phyloP scores from a whole-genome alignment of 257 asterid species.

The Cruciata laevipes region DNA sequence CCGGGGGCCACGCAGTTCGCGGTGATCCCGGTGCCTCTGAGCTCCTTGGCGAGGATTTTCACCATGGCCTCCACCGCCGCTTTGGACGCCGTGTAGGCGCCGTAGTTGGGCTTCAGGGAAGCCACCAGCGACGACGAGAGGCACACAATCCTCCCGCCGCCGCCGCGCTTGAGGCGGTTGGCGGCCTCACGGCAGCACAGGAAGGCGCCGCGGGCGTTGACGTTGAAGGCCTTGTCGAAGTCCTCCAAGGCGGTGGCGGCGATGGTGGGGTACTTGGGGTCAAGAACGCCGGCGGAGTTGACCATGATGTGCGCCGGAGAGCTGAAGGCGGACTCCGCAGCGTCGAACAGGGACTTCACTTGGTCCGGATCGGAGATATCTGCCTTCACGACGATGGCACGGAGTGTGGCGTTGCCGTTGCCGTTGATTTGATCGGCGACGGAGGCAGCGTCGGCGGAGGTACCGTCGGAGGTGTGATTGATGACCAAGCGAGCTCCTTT shows the following conservation, averaged over 20 bases:
- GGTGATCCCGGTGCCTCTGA: conserved; percentile 59
- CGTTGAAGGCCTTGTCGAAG: conserved; percentile 43
- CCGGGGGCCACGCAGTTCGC: conserved; percentile 67
- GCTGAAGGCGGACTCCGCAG: conserved; percentile 44
- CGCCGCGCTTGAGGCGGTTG: conserved; percentile 49
- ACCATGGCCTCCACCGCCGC: conserved; percentile 81
- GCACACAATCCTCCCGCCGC: conserved; percentile 59
- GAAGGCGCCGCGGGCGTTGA: conserved; percentile 59
- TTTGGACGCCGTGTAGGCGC: conserved; percentile 57
- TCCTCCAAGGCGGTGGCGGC: conserved; percentile 39
- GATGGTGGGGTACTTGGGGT: conserved; percentile 42
- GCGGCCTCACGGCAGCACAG: conserved; percentile 52
- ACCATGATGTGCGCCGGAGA: conserved; percentile 46
- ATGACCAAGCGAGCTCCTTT: conserved; percentile 54
- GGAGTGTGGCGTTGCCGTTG: neutral
- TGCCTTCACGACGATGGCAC: conserved; percentile 46
- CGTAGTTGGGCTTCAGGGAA: conserved; percentile 43
- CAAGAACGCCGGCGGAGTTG: conserved; percentile 49
- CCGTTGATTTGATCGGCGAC: conserved; percentile 27
- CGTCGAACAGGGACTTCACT: conserved; percentile 54
- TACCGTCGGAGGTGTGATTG: conserved; percentile 43
- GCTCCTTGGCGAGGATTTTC: conserved; percentile 62
- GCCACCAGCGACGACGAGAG: conserved; percentile 46
- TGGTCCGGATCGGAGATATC: conserved; percentile 46
- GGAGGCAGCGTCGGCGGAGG: conserved; percentile 27